These are phyloP conservation scores for Sporothrix variecibatus DNA, from an alignment of 2,329 filamentous ascomycete genomes.

Conservation along the genomic window DNA sequence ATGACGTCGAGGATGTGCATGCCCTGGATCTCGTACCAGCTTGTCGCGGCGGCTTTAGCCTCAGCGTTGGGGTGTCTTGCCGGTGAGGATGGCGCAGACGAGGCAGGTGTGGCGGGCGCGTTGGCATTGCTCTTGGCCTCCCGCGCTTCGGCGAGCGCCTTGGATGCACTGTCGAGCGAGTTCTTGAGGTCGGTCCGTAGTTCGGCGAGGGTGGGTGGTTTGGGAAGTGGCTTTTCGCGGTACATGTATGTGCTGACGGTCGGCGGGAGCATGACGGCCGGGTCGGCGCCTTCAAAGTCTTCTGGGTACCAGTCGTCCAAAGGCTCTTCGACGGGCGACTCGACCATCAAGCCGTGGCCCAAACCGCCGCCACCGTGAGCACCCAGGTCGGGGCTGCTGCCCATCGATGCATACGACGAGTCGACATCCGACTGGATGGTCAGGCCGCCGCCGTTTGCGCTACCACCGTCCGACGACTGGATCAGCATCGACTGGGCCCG, in stretches of 20 bases:
- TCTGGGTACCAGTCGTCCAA: constrained; percentile 54
- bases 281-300: constrained; percentile 59
- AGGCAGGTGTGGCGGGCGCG: constrained; percentile 21
- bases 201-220: constrained; percentile 78
- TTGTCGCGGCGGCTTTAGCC: constrained; percentile 39
- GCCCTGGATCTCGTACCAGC: constrained; percentile 85
- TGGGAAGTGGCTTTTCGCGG: constrained; percentile 76
- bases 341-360: constrained; percentile 41
- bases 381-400: constrained; percentile 58
- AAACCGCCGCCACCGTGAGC: constrained; percentile 36
- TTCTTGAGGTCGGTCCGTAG: constrained; percentile 69
- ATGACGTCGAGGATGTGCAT: constrained; percentile 90
- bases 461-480: constrained; percentile 14
- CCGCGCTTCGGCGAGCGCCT: constrained; percentile 64
- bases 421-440: constrained; percentile 51
- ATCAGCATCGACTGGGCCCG: constrained; percentile 21
- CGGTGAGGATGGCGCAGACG: constrained; percentile 22
- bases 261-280: constrained; percentile 84
- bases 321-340: constrained; percentile 52
- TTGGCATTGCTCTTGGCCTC: constrained; percentile 37
- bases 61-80: constrained; percentile 2
- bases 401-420: constrained; percentile 61
- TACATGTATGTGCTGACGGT: constrained; percentile 95
- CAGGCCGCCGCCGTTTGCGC: not conserved
- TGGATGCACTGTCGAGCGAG: constrained; percentile 68